These are phyloP conservation scores for Daldinia bambusicola DNA, from an alignment of 495 filamentous ascomycete genomes.

Conservation along the genomic window DNA sequence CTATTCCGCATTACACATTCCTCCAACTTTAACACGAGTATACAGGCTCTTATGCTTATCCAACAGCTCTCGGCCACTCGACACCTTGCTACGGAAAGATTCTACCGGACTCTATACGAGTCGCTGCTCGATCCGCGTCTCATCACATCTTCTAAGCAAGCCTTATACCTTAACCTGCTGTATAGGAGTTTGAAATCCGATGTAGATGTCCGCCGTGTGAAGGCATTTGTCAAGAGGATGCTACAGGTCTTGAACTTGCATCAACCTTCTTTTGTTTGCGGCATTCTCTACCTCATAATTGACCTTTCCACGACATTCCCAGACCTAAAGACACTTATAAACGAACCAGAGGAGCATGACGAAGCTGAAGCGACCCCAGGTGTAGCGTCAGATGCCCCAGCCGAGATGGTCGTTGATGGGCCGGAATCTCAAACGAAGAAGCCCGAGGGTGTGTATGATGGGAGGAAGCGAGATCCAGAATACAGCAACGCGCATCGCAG, in stretches of 20 bases:
- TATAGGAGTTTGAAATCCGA: conserved; percentile 89
- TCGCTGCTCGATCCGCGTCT: conserved; percentile 91
- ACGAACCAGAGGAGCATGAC: conserved; percentile 74
- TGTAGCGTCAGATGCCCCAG: conserved; percentile 37
- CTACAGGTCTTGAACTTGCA: conserved; percentile 87
- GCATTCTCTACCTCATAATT: conserved; percentile 84
- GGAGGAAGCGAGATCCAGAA: conserved; percentile 88
- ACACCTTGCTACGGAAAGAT: conserved; percentile 81
- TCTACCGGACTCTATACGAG: conserved; percentile 95
- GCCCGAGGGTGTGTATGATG: conserved; percentile 70
- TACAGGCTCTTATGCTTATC: conserved; percentile 94
- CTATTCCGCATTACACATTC: conserved; percentile 96
- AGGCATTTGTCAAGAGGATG: conserved; percentile 93
- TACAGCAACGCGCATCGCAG: conserved; percentile 89
- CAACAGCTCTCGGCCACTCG: conserved; percentile 88
- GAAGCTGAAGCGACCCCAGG: conserved; percentile 46
- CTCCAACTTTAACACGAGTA: conserved; percentile 97
- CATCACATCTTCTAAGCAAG: conserved; percentile 90
- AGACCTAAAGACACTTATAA: conserved; percentile 75
- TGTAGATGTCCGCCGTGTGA: conserved; percentile 84
- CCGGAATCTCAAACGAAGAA: conserved; percentile 23
- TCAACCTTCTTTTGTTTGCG: conserved; percentile 91
- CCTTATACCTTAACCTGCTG: conserved; percentile 90
- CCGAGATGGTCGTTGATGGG: conserved; percentile 12
- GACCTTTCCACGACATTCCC: conserved; percentile 82